Evolutionary conservation across 176 grass and related monocot genomes (phyloP).

Genomic region (Musa acuminata): DNA sequence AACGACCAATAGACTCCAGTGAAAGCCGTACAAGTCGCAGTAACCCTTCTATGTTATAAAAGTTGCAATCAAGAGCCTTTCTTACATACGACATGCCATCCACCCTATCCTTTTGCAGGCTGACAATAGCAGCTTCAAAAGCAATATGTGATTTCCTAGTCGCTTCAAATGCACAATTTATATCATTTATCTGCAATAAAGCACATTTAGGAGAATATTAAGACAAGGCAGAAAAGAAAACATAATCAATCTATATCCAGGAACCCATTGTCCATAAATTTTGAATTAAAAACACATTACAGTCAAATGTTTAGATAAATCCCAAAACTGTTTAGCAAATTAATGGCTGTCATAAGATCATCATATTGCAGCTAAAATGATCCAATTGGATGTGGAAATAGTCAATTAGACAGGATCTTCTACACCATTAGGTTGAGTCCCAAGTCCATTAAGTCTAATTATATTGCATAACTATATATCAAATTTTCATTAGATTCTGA

Average conservation of each 20-base stretch:
- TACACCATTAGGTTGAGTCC: no score
- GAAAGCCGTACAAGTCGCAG: conserved; percentile 58
- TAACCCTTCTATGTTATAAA: conserved; percentile 58
- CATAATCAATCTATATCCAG: not conserved
- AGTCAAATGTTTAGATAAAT: not conserved
- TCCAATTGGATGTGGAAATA: no score
- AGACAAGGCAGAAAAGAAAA: no score
- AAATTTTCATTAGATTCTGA: no score
- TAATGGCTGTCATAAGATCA: no score
- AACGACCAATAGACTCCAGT: conserved; percentile 46
- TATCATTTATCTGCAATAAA: conserved; percentile 56
- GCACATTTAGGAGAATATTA: not conserved
- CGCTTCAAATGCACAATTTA: conserved; percentile 75
- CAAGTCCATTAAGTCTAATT: no score
- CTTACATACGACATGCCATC: conserved; percentile 46
- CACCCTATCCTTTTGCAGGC: conserved; percentile 20
- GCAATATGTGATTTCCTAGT: conserved; percentile 57
- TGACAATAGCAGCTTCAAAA: conserved; percentile 38
- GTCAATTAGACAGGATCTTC: no score
- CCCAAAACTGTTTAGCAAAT: no score
- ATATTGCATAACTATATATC: no score
- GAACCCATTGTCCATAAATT: not conserved
- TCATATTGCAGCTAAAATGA: no score
- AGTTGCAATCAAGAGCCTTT: conserved; percentile 65
- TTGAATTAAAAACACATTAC: not conserved